Evolutionary conservation across 495 filamentous ascomycete species (phyloP), one percentile per base, ranked within the genome.

Genomic region (Lophiostoma macrostomum): DNA sequence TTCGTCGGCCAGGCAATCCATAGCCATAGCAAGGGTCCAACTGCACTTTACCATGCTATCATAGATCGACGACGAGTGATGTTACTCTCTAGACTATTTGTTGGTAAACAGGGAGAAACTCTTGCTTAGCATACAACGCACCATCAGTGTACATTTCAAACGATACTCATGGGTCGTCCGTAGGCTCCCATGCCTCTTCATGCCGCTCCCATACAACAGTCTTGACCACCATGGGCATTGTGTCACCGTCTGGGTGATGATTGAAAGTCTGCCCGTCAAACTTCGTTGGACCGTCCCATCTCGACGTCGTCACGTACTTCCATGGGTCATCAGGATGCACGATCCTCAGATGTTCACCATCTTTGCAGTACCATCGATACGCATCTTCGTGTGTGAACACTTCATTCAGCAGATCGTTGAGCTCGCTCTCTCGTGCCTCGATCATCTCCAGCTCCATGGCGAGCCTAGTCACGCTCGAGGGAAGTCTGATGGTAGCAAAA

Each of bases 391-490:
- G 16, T 6, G 16, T 11, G 20, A 6, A 20, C 13, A 42, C 12
- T 12, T 42, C 14, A 23, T 11, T 12, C 12, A 42, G 6, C 5
- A 42, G 39, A 20, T 25, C 20, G 5, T 42, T 25, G 16, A 42
- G 19, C 19, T 42, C 39, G 20, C 13, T 8, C 39, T 42, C 39
- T 6, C 39, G 16, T 5, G 39, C 20, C 39, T 42, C 12, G 6
- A 42, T 42, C 5, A 42, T 42, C 19, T 42, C 39, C 20, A 42
- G 25, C 19, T 42, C 39, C 39, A 42, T 42, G 39, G 25, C 14
- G 7, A 42, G 12, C 19, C 25, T 42, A 10, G 39, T 22, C 12
- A 42, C 39, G 6, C 12, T 5, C 13, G 11, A 7, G 8, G 39
- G 39, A 19, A 42, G 16, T 23, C 22, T 11, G 16, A 42, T 42